Evolutionary conservation across 495 filamentous ascomycete genomes (phyloP).

Genomic region (Neurospora sp.): DNA sequence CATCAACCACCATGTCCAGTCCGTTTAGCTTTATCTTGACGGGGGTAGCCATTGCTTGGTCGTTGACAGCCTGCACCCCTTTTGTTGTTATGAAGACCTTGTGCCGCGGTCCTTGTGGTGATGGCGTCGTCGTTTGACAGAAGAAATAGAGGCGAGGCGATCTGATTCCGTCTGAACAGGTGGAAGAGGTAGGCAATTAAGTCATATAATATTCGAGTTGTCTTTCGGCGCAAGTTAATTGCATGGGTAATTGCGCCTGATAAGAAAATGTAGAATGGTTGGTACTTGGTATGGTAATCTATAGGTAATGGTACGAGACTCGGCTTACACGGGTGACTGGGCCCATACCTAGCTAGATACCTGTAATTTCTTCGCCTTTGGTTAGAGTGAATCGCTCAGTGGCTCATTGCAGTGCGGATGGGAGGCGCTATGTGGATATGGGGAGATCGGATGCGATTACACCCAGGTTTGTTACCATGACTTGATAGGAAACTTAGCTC

Average conservation of each 20-base stretch:
- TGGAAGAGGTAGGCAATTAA: not conserved
- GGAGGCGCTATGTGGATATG: not conserved
- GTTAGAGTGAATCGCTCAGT: not conserved
- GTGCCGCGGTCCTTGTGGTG: not conserved
- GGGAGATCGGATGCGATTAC: not conserved
- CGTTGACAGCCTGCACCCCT: not conserved
- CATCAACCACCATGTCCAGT: slow-evolving; percentile 26
- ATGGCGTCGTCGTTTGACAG: not conserved
- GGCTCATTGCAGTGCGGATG: not conserved
- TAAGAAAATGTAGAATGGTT: not conserved
- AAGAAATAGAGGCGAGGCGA: not conserved
- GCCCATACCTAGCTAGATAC: not conserved
- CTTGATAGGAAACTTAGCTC: not conserved
- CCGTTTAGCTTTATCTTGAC: slow-evolving; percentile 9
- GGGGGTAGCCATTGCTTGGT: slow-evolving; percentile 20
- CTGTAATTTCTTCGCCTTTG: not conserved
- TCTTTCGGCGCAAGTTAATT: not conserved
- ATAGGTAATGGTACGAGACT: not conserved
- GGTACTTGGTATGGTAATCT: not conserved
- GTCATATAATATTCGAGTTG: not conserved
- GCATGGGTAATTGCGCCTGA: not conserved
- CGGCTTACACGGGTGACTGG: not conserved
- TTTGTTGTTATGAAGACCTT: not conserved
- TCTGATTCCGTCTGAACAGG: not conserved
- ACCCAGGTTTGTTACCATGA: not conserved